A percentile compares a stretch with the other conserved stretches of the same genome.
phyloP scores from a whole-genome alignment of 768 basidiomycete species.

The Paxillus rubicundulus region DNA sequence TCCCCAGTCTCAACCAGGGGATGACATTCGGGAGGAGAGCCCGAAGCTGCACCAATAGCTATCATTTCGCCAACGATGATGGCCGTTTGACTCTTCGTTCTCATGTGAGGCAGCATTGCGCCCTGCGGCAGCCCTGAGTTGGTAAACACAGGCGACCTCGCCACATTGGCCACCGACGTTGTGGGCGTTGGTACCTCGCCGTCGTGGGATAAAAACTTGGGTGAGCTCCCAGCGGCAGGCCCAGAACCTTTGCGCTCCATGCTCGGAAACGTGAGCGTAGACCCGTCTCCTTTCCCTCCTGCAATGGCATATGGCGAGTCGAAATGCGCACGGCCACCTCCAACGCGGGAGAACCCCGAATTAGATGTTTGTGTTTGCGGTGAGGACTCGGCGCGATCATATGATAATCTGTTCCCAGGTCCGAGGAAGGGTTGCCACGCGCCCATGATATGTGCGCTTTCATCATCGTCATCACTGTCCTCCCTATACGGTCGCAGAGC shows the following conservation, averaged over 20 bases:
- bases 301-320: constrained; percentile 82
- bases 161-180: constrained; percentile 46
- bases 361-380: constrained; percentile 30
- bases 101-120: constrained; percentile 66
- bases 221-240: constrained; percentile 17
- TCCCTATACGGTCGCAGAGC: constrained; percentile 73
- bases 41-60: constrained; percentile 21
- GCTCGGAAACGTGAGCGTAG: constrained; percentile 67
- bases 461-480: constrained; percentile 72
- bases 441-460: constrained; percentile 82
- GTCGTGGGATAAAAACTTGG: constrained; percentile 25
- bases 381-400: constrained; percentile 25
- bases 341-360: constrained; percentile 82
- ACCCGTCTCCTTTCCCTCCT: constrained; percentile 39
- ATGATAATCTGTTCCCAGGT: constrained; percentile 24
- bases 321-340: constrained; percentile 84
- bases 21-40: constrained; percentile 17
- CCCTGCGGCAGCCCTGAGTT: constrained; percentile 49
- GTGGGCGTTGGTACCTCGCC: constrained; percentile 52
- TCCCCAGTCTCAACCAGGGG: constrained; percentile 19
- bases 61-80: constrained; percentile 66
- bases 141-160: constrained; percentile 38
- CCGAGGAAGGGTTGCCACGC: constrained; percentile 83
- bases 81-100: constrained; percentile 81
- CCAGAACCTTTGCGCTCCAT: constrained; percentile 42